These are phyloP conservation scores for Echria macrotheca DNA, from an alignment of 495 filamentous ascomycete genomes.

Conservation along the genomic window DNA sequence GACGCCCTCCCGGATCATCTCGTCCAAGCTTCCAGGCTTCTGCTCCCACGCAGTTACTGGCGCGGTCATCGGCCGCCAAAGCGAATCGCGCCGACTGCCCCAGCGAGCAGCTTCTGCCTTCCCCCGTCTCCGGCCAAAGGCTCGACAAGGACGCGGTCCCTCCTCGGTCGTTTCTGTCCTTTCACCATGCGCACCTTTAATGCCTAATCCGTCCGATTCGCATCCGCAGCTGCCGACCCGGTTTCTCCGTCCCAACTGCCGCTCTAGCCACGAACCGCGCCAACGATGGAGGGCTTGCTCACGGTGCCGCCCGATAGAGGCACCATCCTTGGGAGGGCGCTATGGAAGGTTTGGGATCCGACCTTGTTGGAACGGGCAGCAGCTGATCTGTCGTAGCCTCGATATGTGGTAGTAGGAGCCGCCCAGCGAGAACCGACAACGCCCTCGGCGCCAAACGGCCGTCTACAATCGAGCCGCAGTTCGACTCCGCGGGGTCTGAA, in stretches of 20 bases:
- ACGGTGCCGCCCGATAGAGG: slow-evolving; percentile 51
- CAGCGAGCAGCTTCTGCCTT: no score
- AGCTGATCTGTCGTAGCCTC: slow-evolving; percentile 30
- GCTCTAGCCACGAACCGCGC: slow-evolving; percentile 8
- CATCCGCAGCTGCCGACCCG: not conserved
- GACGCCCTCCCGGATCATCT: not conserved
- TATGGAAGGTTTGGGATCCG: slow-evolving; percentile 50
- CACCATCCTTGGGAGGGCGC: slow-evolving; percentile 48
- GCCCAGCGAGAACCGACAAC: slow-evolving; percentile 17
- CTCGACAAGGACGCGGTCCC: no score
- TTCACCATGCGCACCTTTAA: slow-evolving; percentile 19
- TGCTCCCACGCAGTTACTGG: not conserved
- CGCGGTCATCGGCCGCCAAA: no score
- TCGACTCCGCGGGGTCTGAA: slow-evolving; percentile 23
- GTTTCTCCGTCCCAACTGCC: no score
- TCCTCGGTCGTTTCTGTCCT: slow-evolving; percentile 8
- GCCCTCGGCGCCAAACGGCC: slow-evolving; percentile 18
- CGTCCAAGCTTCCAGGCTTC: not conserved
- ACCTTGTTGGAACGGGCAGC: not conserved
- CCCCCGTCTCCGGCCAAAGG: no score
- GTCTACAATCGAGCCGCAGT: slow-evolving; percentile 22
- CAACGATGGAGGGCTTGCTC: slow-evolving; percentile 51
- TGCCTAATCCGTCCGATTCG: slow-evolving; percentile 16
- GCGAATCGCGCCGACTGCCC: no score
- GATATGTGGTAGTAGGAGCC: slow-evolving; percentile 42